Evolutionary conservation across 1,139 yeast species (phyloP), one percentile per base, ranked within the genome.

Genomic region (Kodamaea fungicola): DNA sequence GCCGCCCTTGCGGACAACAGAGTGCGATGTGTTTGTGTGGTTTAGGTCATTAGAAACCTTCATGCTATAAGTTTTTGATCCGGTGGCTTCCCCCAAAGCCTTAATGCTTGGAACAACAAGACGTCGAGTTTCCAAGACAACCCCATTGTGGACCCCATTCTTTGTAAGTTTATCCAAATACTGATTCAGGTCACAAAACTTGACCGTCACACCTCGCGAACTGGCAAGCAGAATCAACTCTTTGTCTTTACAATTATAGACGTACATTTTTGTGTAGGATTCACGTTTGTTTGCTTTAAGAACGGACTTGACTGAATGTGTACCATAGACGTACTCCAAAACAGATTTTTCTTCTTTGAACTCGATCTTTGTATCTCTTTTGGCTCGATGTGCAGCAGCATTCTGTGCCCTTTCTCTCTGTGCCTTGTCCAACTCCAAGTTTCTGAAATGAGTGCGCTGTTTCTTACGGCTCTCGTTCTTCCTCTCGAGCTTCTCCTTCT

Each of bases 81-180:
- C 51, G 9, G 57, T 61, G 2, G 38, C 35, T 19, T 32, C 39
- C 1, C 65, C 71, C 42, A 78, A 60, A 28, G 52, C 51, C 12
- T 57, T 52, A 7, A 80, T 58, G 22, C 65, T 65, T 3, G 71
- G 66, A 2, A 77, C 58, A 10, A 65, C 64, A 22, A 85, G 50
- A 3, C 84, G 82, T 45, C 76, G 74, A 0, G 90, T 74, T 51
- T 83, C 88, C 35, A 87, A 55, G 0, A 84, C 92, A 22, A 82
- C 71, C 7, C 95, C 94, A 57, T 89, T 89, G 60, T 89, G 96
- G 8, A 86, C 88, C 2, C 82, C 92, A 50, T 80, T 77, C 29
- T 75, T 70, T 23, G 88, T 74, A 46, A 87, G 55, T 7, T 66
- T 56, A 50, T 84, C 83, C 46, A 89, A 60, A 25, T 76, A 80